phyloP scores from a whole-genome alignment of 768 basidiomycete genomes.

The Pisolithus orientalis region DNA sequence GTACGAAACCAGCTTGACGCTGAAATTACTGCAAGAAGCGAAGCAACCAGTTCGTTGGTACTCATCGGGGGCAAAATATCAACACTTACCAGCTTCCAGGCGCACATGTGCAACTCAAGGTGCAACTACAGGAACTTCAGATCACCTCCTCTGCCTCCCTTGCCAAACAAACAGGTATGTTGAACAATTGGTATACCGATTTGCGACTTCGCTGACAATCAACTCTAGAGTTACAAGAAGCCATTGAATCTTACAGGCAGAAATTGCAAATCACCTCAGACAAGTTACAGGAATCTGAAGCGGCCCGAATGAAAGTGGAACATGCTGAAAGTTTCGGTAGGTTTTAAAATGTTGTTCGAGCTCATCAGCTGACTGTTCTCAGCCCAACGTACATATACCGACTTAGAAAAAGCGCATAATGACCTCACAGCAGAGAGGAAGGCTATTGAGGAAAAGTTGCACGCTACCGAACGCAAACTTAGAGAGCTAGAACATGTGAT shows the following conservation, averaged over 20 bases:
- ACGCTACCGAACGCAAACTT: constrained; percentile 44
- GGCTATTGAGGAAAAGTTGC: constrained; percentile 42
- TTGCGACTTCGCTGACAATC: neutral
- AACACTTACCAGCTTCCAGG: neutral
- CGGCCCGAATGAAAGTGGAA: constrained; percentile 57
- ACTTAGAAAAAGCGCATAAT: constrained; percentile 53
- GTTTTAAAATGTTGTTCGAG: constrained; percentile 4
- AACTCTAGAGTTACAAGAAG: constrained; percentile 51
- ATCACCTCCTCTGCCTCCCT: constrained; percentile 52
- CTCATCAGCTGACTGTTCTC: constrained; percentile 7
- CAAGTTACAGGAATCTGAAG: constrained; percentile 62
- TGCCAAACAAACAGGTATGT: constrained; percentile 52
- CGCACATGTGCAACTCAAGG: constrained; percentile 56
- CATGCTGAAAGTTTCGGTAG: constrained; percentile 60
- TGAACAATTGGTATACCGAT: neutral
- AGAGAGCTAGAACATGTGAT: constrained; percentile 57
- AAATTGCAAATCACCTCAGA: constrained; percentile 55
- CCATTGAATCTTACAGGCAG: constrained; percentile 57
- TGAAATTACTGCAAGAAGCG: constrained; percentile 47
- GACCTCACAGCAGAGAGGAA: constrained; percentile 49
- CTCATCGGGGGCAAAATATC: neutral
- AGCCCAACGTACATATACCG: constrained; percentile 59
- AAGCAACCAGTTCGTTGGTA: constrained; percentile 45
- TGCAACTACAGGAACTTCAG: constrained; percentile 58
- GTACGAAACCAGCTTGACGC: constrained; percentile 52